phyloP scores from a whole-genome alignment of 2,329 filamentous ascomycete species.

The Diaporthe batatas region DNA sequence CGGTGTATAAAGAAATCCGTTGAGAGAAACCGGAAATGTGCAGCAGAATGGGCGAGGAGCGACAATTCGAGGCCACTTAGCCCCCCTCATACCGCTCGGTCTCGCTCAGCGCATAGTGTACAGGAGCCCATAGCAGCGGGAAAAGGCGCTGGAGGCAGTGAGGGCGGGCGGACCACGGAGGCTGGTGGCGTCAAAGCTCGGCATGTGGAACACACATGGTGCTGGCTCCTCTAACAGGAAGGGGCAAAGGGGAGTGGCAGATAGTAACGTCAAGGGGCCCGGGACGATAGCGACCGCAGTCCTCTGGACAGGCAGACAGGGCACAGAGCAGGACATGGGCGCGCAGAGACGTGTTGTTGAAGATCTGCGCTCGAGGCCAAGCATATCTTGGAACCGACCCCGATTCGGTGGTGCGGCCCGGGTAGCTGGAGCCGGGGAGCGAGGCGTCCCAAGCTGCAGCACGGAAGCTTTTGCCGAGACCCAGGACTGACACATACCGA shows the following conservation, averaged over 20 bases:
- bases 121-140: constrained; percentile 14
- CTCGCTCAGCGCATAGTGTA: constrained; percentile 32
- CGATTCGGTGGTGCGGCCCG: constrained; percentile 29
- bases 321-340: constrained; percentile 23
- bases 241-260: constrained; percentile 20
- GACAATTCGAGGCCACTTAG: constrained; percentile 30
- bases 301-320: not conserved
- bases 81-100: constrained; percentile 36
- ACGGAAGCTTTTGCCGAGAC: constrained; percentile 32
- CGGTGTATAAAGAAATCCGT: constrained; percentile 22
- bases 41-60: constrained; percentile 26
- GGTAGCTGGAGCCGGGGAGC: constrained; percentile 30
- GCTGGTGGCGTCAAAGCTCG: constrained; percentile 28
- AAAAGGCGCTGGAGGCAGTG: constrained; percentile 30
- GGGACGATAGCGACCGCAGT: constrained; percentile 1
- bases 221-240: constrained; percentile 28
- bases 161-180: constrained; percentile 14
- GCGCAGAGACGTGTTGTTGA: constrained; percentile 5
- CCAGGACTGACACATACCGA: not conserved
- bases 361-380: constrained; percentile 3
- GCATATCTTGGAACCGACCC: constrained; percentile 8
- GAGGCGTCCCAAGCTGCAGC: constrained; percentile 1
- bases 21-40: constrained; percentile 21
- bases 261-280: constrained; percentile 1
- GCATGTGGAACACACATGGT: constrained; percentile 23